Percentiles rank a stretch among this genome's conserved stretches.
These are phyloP conservation scores for Neoascochyta sp. DNA, from an alignment of 2,329 filamentous ascomycete genomes.

Conservation along the genomic window DNA sequence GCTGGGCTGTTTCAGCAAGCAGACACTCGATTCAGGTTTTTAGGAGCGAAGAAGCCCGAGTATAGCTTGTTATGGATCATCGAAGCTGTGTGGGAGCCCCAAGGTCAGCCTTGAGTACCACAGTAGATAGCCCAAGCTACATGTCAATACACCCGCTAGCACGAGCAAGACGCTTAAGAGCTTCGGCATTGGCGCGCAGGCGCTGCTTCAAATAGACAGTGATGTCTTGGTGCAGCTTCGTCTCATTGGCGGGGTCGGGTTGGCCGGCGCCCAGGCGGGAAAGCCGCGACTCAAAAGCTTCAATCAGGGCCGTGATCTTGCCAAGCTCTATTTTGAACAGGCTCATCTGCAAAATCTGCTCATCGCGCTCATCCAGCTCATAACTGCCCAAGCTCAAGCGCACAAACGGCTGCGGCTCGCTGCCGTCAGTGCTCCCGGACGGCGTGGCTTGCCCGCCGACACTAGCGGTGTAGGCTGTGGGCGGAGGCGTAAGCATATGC, in stretches of 20 bases:
- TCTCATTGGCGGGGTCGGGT: background rate
- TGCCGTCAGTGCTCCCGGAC: background rate
- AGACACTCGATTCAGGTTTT: conserved; percentile 1
- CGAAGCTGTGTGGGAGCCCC: conserved; percentile 3
- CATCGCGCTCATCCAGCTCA: conserved; percentile 4
- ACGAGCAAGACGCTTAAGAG: background rate
- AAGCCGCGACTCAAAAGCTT: conserved; percentile 2
- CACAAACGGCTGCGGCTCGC: background rate
- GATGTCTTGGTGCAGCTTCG: conserved; percentile 1
- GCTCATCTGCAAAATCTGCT: conserved; percentile 1
- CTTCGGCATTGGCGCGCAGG: conserved; percentile 1
- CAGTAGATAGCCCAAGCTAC: background rate
- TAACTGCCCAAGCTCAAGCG: conserved; percentile 1
- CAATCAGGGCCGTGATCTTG: conserved; percentile 2
- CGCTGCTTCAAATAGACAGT: background rate
- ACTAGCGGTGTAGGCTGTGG: background rate
- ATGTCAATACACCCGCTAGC: background rate
- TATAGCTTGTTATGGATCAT: conserved; percentile 3
- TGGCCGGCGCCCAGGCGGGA: background rate
- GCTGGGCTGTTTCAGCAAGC: conserved; percentile 1
- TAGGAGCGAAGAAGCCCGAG: background rate
- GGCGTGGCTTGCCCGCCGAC: too few relatives aligned
- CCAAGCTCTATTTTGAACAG: conserved; percentile 3
- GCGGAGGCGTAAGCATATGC: background rate
- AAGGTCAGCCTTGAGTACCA: background rate